Conservation (phyloP, 805 yeast species). For the Saturnispora besseyi region DNA sequence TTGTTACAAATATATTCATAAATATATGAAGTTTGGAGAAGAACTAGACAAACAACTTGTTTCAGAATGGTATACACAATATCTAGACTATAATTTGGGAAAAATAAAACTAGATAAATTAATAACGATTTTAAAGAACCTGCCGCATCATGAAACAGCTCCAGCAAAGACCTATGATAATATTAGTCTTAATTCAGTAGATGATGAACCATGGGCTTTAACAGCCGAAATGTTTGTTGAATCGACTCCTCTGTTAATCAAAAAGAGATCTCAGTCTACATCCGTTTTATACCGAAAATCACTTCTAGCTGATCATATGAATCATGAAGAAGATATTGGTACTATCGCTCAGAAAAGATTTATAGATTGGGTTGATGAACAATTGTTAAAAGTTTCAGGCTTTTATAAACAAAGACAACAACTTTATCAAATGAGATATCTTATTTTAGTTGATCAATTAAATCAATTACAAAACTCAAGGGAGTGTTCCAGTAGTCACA, state of each 20-base stretch:
- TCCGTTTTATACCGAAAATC: slow-evolving; percentile 10
- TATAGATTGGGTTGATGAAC: slow-evolving; percentile 53
- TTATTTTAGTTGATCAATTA: slow-evolving; percentile 59
- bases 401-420: slow-evolving; percentile 56
- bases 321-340: slow-evolving; percentile 23
- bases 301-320: slow-evolving; percentile 1
- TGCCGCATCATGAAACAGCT: not conserved
- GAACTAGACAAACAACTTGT: slow-evolving; percentile 57
- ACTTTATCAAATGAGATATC: slow-evolving; percentile 48
- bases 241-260: not conserved
- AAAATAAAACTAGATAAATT: slow-evolving; percentile 29
- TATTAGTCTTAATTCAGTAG: not conserved
- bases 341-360: slow-evolving; percentile 39
- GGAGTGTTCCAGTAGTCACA: not conserved
- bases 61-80: slow-evolving; percentile 86
- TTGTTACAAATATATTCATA: not conserved
- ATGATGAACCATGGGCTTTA: not conserved
- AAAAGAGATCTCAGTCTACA: slow-evolving; percentile 17
- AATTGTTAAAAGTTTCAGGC: slow-evolving; percentile 47
- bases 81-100: slow-evolving; percentile 59
- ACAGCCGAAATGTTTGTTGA: slow-evolving; percentile 2
- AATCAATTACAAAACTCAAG: slow-evolving; percentile 36
- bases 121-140: slow-evolving; percentile 3
- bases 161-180: not conserved
- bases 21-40: slow-evolving; percentile 60